phyloP scores from a whole-genome alignment of 1,284 basidiomycete species.

The Melampsora americana region DNA sequence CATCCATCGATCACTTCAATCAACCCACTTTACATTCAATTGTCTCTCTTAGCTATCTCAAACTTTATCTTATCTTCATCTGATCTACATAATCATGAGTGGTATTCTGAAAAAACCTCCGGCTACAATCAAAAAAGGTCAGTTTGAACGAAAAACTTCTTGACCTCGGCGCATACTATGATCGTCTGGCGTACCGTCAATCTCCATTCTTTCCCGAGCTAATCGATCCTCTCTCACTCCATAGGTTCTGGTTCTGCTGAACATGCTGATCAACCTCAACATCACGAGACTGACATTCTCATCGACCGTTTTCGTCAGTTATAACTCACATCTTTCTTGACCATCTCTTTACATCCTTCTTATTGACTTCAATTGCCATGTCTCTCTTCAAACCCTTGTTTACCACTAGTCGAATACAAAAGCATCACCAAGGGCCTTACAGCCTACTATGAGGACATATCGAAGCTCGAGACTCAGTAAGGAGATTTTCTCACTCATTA shows the following conservation, averaged over 20 bases:
- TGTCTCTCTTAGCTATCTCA: too few relatives aligned
- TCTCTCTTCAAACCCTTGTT: not conserved
- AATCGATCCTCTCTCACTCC: not conserved
- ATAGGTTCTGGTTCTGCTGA: slow-evolving; percentile 36
- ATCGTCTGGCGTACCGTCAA: slow-evolving; percentile 1
- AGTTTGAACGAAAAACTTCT: not conserved
- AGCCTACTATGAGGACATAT: slow-evolving; percentile 35
- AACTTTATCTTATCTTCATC: not conserved
- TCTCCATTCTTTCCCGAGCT: not conserved
- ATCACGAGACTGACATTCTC: slow-evolving; percentile 39
- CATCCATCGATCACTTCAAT: too few relatives aligned
- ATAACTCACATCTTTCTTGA: too few relatives aligned
- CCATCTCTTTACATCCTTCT: not conserved
- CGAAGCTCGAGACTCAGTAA: slow-evolving; percentile 36
- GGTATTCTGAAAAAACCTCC: slow-evolving; percentile 22
- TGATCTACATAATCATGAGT: slow-evolving; percentile 19
- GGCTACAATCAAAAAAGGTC: slow-evolving; percentile 33
- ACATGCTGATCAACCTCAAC: slow-evolving; percentile 38
- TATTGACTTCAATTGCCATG: not conserved
- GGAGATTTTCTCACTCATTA: not conserved
- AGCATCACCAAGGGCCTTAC: slow-evolving; percentile 39
- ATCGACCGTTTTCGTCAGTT: slow-evolving; percentile 37
- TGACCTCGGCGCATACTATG: not conserved
- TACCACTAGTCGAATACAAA: slow-evolving; percentile 34
- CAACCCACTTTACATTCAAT: too few relatives aligned